Evolutionary conservation across 768 basidiomycete species (phyloP), one percentile per base, ranked within the genome.

Genomic region (Mycena maculata): DNA sequence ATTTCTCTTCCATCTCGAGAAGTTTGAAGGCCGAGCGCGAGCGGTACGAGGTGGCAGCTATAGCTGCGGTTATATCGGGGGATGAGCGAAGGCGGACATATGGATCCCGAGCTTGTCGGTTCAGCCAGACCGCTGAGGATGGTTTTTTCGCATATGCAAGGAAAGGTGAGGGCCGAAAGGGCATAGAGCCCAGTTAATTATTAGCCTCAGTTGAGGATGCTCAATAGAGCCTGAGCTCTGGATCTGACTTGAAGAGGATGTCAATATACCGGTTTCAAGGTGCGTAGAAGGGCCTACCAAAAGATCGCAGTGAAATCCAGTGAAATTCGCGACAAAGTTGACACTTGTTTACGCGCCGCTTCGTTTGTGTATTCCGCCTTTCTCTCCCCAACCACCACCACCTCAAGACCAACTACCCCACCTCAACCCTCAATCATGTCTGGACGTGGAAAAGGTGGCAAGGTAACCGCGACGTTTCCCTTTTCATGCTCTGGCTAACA

Each of bases 11-110:
- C 54, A 99, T 86, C 72, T 96, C 92, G 64, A 95, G 77, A 18
- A 98, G 88, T 80, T 98, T 98, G 84, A 93, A 97, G 4, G 96
- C 95, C 15, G 95, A 92, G 50, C 97, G 89, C 0, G 96, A 90
- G 27, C 95, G 90, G 77, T 89, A 97, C 13, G 83, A 73, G 0
- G 76, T 74, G 63, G 67, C 23, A 73, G 76, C 63, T 75, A 62
- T 7, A 22, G 31, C 9, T 1, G 52, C 50, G 18, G 57, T 39
- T 16, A 39, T 31, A 53, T 64, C 41, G 23, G 64, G 48, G n/a
- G 63, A 62, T 41, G 39, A 27, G 9, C 60, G 65, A 8, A 63
- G 78, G 71, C 87, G 88, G 31, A 94, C 88, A 73, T 88, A 93
- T 0, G 91, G 91, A 73, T 95, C 93, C 15, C 84, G 80, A 52